Conservation (phyloP, 352 stramenopile genomes). For the Paralagenidium karlingii region DNA sequence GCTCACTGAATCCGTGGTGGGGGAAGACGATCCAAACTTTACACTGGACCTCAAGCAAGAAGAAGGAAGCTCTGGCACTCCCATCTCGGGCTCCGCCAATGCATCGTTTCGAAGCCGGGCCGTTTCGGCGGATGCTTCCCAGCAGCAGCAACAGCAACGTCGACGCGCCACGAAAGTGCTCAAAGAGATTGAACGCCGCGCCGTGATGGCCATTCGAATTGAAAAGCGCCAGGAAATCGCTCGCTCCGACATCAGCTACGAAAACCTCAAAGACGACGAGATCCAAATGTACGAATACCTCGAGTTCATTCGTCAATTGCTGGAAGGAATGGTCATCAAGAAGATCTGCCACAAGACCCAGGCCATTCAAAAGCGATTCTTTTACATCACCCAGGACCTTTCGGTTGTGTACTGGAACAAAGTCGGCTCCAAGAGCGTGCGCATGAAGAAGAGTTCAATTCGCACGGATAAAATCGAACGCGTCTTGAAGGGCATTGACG, state of each 20-base stretch:
- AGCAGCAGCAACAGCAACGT: no score
- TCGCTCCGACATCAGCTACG: slow-evolving; percentile 44
- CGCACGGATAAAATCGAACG: slow-evolving; percentile 20
- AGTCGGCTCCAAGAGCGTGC: slow-evolving; percentile 22
- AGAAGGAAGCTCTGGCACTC: no score
- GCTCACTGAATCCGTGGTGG: no score
- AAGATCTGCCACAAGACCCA: slow-evolving; percentile 52
- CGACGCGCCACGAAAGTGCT: no score
- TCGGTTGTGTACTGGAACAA: slow-evolving; percentile 40
- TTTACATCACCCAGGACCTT: slow-evolving; percentile 41
- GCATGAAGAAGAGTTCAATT: slow-evolving; percentile 35
- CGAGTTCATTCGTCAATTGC: slow-evolving; percentile 47
- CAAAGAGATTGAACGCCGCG: slow-evolving; percentile 18
- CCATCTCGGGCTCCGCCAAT: no score
- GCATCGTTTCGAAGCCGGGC: no score
- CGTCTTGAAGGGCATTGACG: slow-evolving; percentile 32
- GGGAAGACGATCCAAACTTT: no score
- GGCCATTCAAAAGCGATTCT: slow-evolving; percentile 40
- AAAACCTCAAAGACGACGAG: slow-evolving; percentile 45
- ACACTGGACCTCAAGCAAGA: no score
- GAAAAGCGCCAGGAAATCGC: slow-evolving; percentile 30
- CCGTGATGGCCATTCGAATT: slow-evolving; percentile 25
- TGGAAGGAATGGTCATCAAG: slow-evolving; percentile 42
- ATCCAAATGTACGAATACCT: slow-evolving; percentile 58
- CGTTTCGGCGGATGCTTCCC: no score